Percentiles rank a stretch among this genome's conserved stretches.
Evolutionary conservation across 768 basidiomycete species (phyloP).

Genomic region (Tricholoma sp.): DNA sequence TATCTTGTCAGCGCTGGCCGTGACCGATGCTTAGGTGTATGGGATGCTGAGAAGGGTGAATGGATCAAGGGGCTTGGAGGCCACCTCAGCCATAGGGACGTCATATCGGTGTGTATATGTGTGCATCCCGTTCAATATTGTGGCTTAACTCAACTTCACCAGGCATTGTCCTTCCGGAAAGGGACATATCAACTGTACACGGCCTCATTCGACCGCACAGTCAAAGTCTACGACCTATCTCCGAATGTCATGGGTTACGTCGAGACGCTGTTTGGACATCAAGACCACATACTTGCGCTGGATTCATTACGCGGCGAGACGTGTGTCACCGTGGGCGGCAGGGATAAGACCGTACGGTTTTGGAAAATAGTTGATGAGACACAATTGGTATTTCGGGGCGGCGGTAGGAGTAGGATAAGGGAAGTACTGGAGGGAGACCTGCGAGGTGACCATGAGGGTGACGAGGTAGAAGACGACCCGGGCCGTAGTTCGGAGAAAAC

Average conservation of each 20-base stretch:
- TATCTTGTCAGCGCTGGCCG: slow-evolving; percentile 84
- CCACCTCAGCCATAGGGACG: slow-evolving; percentile 57
- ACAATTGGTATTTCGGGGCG: slow-evolving; percentile 94
- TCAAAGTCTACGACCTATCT: slow-evolving; percentile 78
- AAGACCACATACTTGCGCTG: slow-evolving; percentile 76
- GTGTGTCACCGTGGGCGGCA: slow-evolving; percentile 81
- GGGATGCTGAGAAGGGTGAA: slow-evolving; percentile 71
- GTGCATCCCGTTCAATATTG: neutral
- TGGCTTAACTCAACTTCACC: neutral
- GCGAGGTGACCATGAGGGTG: slow-evolving; percentile 56
- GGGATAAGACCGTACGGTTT: slow-evolving; percentile 88
- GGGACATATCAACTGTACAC: slow-evolving; percentile 71
- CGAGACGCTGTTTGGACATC: slow-evolving; percentile 96
- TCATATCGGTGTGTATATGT: slow-evolving; percentile 27
- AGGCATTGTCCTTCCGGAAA: slow-evolving; percentile 76
- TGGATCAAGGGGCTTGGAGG: slow-evolving; percentile 85
- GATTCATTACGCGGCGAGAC: slow-evolving; percentile 82
- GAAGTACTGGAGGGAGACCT: slow-evolving; percentile 79
- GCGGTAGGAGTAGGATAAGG: slow-evolving; percentile 76
- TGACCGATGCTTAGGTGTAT: slow-evolving; percentile 78
- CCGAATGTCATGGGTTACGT: slow-evolving; percentile 83
- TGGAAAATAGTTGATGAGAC: slow-evolving; percentile 97
- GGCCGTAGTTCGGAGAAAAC: slow-evolving; percentile 17
- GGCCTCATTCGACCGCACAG: slow-evolving; percentile 78
- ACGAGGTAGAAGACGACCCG: slow-evolving; percentile 24